Percentiles rank a stretch among this genome's conserved stretches.
phyloP scores from a whole-genome alignment of 2,329 filamentous ascomycete genomes.

The Parafenestella ontariensis region DNA sequence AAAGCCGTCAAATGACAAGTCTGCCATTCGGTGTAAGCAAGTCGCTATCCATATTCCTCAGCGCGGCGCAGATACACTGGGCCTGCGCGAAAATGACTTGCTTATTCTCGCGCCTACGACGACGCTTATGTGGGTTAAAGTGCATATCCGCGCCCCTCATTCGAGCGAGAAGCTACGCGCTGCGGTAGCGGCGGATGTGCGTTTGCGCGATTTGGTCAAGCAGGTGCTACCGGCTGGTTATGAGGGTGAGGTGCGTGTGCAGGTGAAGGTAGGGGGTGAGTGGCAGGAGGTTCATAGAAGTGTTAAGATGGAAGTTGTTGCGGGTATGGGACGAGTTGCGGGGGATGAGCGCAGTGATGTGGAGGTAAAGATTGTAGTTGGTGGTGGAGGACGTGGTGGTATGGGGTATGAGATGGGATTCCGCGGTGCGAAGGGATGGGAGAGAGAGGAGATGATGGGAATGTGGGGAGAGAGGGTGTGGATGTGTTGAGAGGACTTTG shows the following conservation, averaged over 20 bases:
- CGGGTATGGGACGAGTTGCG: constrained; percentile 3
- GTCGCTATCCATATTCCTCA: background rate
- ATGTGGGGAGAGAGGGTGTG: background rate
- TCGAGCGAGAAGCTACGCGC: constrained; percentile 1
- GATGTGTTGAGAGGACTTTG: background rate
- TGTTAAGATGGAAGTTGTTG: constrained; percentile 8
- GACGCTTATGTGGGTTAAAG: constrained; percentile 4
- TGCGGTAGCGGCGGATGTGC: constrained; percentile 17
- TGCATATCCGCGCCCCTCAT: constrained; percentile 2
- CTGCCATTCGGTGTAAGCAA: background rate
- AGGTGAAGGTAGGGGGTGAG: constrained; percentile 13
- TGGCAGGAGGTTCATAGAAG: constrained; percentile 13
- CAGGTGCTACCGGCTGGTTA: constrained; percentile 11
- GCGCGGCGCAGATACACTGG: background rate
- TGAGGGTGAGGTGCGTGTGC: background rate
- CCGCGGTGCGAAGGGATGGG: constrained; percentile 8
- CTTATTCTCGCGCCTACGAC: constrained; percentile 9
- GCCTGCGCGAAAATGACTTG: constrained; percentile 1
- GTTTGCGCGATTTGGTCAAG: constrained; percentile 13
- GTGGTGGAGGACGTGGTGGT: background rate
- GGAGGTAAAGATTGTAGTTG: constrained; percentile 11
- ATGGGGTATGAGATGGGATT: background rate
- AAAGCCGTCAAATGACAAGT: background rate
- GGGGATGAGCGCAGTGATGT: constrained; percentile 10
- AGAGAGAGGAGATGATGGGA: constrained; percentile 12